Conservation (phyloP, 345 rosid genomes). For the Hibiscus mutabilis region DNA sequence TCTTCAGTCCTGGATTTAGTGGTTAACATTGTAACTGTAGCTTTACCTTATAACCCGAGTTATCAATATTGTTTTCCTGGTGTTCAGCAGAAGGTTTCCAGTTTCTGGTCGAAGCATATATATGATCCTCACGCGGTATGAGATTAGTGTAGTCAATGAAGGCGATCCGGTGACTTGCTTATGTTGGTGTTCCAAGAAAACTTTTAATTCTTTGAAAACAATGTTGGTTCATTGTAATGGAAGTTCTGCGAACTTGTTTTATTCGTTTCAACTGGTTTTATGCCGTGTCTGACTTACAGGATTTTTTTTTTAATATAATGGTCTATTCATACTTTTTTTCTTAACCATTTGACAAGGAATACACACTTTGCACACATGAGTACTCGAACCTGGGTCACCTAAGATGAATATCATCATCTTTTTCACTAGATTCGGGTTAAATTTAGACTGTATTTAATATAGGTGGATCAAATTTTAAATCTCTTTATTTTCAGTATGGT, state of each 20-base stretch:
- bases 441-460: no score
- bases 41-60: neutral
- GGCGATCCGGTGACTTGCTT: neutral
- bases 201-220: neutral
- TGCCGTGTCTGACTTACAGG: no score
- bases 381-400: no score
- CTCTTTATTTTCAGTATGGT: no score
- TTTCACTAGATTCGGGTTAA: no score
- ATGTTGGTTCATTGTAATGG: neutral
- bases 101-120: neutral
- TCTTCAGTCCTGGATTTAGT: neutral
- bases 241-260: neutral
- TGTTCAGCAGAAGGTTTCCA: no score
- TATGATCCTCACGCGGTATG: neutral
- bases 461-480: no score
- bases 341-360: no score
- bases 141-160: neutral
- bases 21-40: slow-evolving; percentile 3
- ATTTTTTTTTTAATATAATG: no score
- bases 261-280: neutral
- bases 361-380: no score
- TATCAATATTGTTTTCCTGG: neutral
- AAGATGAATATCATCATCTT: no score
- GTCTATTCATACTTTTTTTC: no score
- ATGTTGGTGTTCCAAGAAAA: neutral